phyloP scores from a whole-genome alignment of 768 basidiomycete genomes.

The Boletus reticulatus region DNA sequence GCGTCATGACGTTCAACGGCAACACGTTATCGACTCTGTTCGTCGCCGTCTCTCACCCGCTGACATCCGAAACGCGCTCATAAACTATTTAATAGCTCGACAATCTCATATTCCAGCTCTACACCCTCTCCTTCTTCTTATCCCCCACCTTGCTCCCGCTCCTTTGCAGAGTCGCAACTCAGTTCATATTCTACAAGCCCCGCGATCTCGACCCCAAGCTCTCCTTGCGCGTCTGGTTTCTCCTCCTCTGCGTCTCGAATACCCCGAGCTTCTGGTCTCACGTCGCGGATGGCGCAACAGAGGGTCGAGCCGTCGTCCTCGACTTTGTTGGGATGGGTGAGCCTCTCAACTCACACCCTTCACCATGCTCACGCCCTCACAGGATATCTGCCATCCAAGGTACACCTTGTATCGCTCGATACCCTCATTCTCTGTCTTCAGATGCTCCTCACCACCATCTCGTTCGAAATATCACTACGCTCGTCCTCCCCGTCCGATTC shows the following conservation, averaged over 20 bases:
- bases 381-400: constrained; percentile 63
- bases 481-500: constrained; percentile 40
- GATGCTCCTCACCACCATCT: constrained; percentile 60
- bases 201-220: constrained; percentile 62
- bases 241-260: constrained; percentile 58
- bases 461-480: constrained; percentile 55
- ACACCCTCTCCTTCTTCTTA: constrained; percentile 73
- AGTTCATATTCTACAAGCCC: constrained; percentile 66
- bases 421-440: constrained; percentile 66
- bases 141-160: constrained; percentile 55
- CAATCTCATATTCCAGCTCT: constrained; percentile 66
- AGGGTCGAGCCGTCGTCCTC: constrained; percentile 64
- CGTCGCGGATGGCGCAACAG: constrained; percentile 45
- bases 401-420: constrained; percentile 67
- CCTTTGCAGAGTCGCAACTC: constrained; percentile 48
- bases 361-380: constrained; percentile 11
- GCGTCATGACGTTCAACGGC: constrained; percentile 63
- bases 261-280: constrained; percentile 62
- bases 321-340: constrained; percentile 79
- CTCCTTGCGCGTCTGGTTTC: constrained; percentile 68
- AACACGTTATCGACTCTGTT: constrained; percentile 69
- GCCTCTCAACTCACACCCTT: constrained; percentile 22
- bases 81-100: constrained; percentile 50
- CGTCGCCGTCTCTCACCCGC: constrained; percentile 23
- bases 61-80: constrained; percentile 4